Evolutionary conservation across 306 rosid genomes (phyloP).

Genomic region (Rubus parviflorus): DNA sequence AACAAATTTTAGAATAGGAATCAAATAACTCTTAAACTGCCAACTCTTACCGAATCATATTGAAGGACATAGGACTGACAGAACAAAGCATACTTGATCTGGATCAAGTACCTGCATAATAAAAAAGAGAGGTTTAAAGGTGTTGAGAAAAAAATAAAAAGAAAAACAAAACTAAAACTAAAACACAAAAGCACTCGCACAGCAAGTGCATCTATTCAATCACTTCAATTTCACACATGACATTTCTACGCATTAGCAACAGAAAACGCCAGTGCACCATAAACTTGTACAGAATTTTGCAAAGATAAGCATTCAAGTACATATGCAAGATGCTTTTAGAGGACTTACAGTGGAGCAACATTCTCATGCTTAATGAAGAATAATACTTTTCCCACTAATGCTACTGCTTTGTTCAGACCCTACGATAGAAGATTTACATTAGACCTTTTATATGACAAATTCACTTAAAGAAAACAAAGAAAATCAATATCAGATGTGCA

Average conservation of each 20-base stretch:
- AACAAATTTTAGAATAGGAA: no score
- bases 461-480: slow-evolving; percentile 42
- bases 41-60: no score
- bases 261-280: neutral
- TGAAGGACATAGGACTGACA: no score
- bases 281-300: neutral
- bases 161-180: no score
- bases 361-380: slow-evolving; percentile 69
- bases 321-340: slow-evolving; percentile 16
- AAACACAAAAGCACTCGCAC: neutral
- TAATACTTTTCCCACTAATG: slow-evolving; percentile 71
- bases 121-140: no score
- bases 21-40: no score
- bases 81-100: no score
- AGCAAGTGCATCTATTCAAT: neutral
- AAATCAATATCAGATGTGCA: slow-evolving; percentile 23
- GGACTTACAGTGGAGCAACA: slow-evolving; percentile 76
- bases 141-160: no score
- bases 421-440: slow-evolving; percentile 56
- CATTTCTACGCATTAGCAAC: neutral
- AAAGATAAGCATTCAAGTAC: slow-evolving; percentile 15
- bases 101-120: no score
- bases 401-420: slow-evolving; percentile 76
- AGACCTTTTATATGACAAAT: slow-evolving; percentile 55
- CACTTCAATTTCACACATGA: neutral